Evolutionary conservation across 2,329 filamentous ascomycete genomes (phyloP), one percentile per base, ranked within the genome.

Genomic region (Emmonsiellopsis sp.): DNA sequence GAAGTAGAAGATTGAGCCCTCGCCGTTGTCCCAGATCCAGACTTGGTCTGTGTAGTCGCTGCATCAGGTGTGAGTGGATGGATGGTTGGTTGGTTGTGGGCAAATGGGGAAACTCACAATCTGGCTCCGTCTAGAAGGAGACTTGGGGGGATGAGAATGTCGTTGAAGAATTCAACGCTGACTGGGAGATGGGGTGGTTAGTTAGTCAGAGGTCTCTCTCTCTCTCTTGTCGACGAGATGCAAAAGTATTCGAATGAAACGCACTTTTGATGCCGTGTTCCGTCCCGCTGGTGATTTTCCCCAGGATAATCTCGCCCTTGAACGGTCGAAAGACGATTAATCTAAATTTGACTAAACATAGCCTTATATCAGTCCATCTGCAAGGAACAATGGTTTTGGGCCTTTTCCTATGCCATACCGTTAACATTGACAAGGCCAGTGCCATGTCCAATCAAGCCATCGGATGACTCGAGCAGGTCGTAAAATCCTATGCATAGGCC

Each of bases 311-410:
- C 68, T 98, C 93, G 47, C 89, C 88, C 66, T 95, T 95, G 75
- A 96, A 97, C 0, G 93, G 93, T 27, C 93, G 84, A 69, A 97
- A 98, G 33, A 98, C 90, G 14, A 96, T 79, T 65, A 98, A 78
- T 21, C 90, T 87, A 65, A 97, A 98, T 67, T 95, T 90, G 49
- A 95, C 92, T 93, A 58, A 14, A 5, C 6, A 33, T 37, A 39
- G 34, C 11, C n/a, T 9, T 3, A 37, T 17, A 10, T 21, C 14
- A 27, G 39, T 21, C 2, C 2, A 39, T 17, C 32, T 27, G 45
- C 31, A 21, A 14, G 45, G 2, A 21, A 10, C 11, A 3, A 4
- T 47, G 6, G n/a, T 36, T 47, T 21, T 7, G 2, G 10, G 9
- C n/a, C 6, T 34, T 31, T 27, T 27, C 3, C 17, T 2, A 56